These are phyloP conservation scores for Sporothrix curviconia DNA, from an alignment of 2,329 filamentous ascomycete genomes.

Conservation along the genomic window DNA sequence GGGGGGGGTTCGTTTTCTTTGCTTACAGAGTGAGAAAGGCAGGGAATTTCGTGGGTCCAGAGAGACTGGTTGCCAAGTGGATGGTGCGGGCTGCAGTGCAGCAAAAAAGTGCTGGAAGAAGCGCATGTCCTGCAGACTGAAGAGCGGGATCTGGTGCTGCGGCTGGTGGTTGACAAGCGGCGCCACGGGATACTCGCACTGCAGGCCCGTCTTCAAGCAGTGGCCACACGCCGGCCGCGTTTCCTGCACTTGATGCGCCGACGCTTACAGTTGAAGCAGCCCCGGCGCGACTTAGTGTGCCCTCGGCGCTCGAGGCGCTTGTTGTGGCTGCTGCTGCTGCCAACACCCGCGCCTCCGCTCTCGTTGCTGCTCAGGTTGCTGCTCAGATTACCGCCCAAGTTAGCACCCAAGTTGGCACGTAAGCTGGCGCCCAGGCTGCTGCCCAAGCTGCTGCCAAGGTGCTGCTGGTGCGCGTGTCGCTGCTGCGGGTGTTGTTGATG, in stretches of 20 bases:
- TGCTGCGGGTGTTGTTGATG: slow-evolving; percentile 2
- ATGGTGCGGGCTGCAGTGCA: slow-evolving; percentile 56
- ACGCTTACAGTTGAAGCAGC: slow-evolving; percentile 62
- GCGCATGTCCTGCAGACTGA: slow-evolving; percentile 58
- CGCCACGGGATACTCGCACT: slow-evolving; percentile 54
- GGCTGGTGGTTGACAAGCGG: slow-evolving; percentile 50
- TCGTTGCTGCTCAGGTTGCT: slow-evolving; percentile 2
- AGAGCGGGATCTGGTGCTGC: slow-evolving; percentile 51
- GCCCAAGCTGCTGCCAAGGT: not conserved
- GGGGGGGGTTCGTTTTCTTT: too few relatives aligned
- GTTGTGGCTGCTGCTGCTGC: slow-evolving; percentile 16
- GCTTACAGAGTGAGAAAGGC: slow-evolving; percentile 60
- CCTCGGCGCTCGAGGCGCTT: slow-evolving; percentile 49
- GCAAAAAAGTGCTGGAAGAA: slow-evolving; percentile 62
- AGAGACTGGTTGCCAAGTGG: slow-evolving; percentile 59
- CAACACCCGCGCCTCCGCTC: slow-evolving; percentile 12
- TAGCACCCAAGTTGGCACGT: not conserved
- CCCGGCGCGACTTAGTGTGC: slow-evolving; percentile 59
- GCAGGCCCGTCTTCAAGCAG: slow-evolving; percentile 54
- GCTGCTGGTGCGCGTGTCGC: not conserved
- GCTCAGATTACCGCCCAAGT: not conserved
- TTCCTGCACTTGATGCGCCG: slow-evolving; percentile 65
- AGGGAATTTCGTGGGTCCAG: slow-evolving; percentile 62
- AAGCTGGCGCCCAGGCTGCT: slow-evolving; percentile 12
- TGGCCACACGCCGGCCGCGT: slow-evolving; percentile 57